Conservation (phyloP, 2,329 filamentous ascomycete genomes). For the Massarina eburnea region DNA sequence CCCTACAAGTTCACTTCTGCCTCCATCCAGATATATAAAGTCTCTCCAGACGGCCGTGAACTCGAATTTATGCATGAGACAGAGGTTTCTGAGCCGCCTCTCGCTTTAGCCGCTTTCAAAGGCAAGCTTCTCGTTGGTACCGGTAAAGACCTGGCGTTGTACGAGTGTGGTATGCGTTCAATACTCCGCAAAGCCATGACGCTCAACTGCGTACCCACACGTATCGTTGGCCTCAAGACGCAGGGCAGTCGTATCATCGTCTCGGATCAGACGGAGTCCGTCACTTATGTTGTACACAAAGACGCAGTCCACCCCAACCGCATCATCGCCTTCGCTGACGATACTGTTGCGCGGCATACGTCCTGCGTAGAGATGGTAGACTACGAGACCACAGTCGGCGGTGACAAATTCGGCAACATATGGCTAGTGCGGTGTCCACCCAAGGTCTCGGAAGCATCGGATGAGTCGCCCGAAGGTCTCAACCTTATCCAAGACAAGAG, state of each 20-base stretch:
- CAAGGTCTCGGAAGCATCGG: constrained; percentile 84
- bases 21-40: constrained; percentile 89
- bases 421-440: constrained; percentile 87
- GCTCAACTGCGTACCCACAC: constrained; percentile 68
- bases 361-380: constrained; percentile 92
- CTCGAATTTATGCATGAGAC: constrained; percentile 97
- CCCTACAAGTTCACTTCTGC: constrained; percentile 73
- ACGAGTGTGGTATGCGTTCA: constrained; percentile 90
- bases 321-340: constrained; percentile 90
- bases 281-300: constrained; percentile 94
- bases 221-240: constrained; percentile 87
- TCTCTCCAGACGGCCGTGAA: constrained; percentile 81
- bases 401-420: constrained; percentile 96
- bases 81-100: constrained; percentile 82
- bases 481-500: constrained; percentile 88
- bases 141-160: constrained; percentile 79
- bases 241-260: constrained; percentile 90
- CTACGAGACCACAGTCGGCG: constrained; percentile 92
- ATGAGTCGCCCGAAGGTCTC: constrained; percentile 86
- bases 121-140: constrained; percentile 85
- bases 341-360: constrained; percentile 86
- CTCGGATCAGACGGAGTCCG: constrained; percentile 87
- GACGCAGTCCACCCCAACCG: constrained; percentile 73
- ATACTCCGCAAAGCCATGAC: constrained; percentile 89
- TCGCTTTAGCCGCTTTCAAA: constrained; percentile 90